These are phyloP conservation scores for Cercis canadensis DNA, from an alignment of 306 rosid species.

Conservation along the genomic window DNA sequence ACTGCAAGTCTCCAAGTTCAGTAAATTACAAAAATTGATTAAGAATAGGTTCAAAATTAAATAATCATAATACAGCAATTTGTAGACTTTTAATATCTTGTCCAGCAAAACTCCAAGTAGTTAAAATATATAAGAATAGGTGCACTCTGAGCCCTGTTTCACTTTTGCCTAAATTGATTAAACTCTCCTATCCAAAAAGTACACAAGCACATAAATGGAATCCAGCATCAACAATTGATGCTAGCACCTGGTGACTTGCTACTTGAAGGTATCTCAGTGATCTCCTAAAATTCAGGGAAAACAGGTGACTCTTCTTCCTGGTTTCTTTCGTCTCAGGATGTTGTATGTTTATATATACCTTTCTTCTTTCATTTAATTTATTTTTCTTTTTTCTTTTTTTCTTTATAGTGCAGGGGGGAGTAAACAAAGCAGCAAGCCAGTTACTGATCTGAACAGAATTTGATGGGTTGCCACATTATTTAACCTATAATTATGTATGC, in stretches of 20 bases:
- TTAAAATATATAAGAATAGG: not conserved
- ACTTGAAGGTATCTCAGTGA: not conserved
- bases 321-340: no score
- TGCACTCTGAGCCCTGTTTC: not conserved
- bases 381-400: no score
- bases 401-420: no score
- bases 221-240: not conserved
- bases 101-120: slow-evolving; percentile 12
- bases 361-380: no score
- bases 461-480: no score
- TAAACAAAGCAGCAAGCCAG: no score
- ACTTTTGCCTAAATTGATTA: not conserved
- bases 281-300: no score
- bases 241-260: not conserved
- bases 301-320: no score
- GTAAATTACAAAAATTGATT: not conserved
- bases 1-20: slow-evolving; percentile 7
- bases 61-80: not conserved
- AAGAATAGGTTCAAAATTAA: slow-evolving; percentile 9
- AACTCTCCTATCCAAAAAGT: not conserved
- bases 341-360: no score
- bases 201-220: not conserved
- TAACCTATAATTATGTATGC: no score
- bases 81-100: not conserved
- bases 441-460: no score